Base-by-base conservation (phyloP, 2,329 filamentous ascomycete species). In the Lojkania enalia region DNA sequence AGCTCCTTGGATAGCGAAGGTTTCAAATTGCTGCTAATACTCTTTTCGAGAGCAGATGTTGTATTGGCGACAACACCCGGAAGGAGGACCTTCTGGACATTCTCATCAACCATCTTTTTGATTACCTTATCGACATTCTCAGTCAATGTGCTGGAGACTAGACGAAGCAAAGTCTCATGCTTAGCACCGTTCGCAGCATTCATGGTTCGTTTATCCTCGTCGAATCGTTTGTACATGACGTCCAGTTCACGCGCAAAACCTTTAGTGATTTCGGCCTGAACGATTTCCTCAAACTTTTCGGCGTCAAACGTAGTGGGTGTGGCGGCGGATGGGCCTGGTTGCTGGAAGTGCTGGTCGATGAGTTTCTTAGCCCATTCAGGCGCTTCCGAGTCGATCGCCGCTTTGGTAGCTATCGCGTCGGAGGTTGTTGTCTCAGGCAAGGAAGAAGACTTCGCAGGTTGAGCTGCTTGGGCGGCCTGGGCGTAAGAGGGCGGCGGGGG, bases 71-170 rank as follows among this genome's bases (percentile, higher is more conserved):
- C 80, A 44, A 97, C 75, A 21, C 84, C 77, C 9, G 94, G 92
- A 40, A 96, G 76, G 33, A 96, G 82, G 12, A 84, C 79, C 43
- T 84, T 79, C 49, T 88, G 81, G 54, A 96, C 88, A 66, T 87
- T 87, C 36, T 84, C 79, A 35, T 83, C 81, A 39, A 96, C 85
- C 55, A 95, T 88, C 49, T 83, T 84, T 49, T 84, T 78, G 27
- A 96, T 78, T 16, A 88, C 88, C 59, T 87, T 85, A 68, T 89
- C 85, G 18, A 88, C 81, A 44, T 88, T 88, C 48, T 86, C 83
- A 9, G 82, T 82, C 33, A 89, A 70, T 2, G 85, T 87, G 50
- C 76, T 81, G 1, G 85, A 87, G 3, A 88, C 81, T 41, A 88
- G 70, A 20, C 83, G 82, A 32, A 89, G 76, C 15, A 88, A 77